A percentile compares a stretch with the other conserved stretches of the same genome.
phyloP scores from a whole-genome alignment of 2,329 filamentous ascomycete species.

The Aotearoamyces nothofagi region DNA sequence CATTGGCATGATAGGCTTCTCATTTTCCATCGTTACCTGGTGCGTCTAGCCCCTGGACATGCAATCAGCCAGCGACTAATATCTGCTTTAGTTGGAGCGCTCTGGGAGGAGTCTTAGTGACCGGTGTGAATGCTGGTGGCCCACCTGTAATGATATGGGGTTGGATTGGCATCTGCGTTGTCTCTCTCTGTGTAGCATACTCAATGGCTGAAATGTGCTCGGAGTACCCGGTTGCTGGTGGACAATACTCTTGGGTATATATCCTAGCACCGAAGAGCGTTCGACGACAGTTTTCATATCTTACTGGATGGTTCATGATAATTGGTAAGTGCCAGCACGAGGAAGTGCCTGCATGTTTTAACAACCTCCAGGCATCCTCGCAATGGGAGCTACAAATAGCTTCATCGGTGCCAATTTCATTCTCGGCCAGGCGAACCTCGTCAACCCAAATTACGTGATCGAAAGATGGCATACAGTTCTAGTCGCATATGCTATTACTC shows the following conservation, averaged over 20 bases:
- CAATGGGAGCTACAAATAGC: constrained; percentile 38
- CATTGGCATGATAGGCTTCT: constrained; percentile 42
- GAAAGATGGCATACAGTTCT: constrained; percentile 40
- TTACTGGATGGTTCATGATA: constrained; percentile 33
- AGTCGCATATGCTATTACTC: constrained; percentile 31
- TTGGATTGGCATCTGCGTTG: constrained; percentile 35
- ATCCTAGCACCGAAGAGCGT: constrained; percentile 33
- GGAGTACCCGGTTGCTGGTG: constrained; percentile 37
- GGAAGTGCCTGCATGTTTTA: background rate
- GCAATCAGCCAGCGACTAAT: constrained; percentile 4
- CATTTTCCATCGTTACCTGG: constrained; percentile 41
- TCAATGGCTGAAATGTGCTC: constrained; percentile 44
- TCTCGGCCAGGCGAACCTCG: constrained; percentile 35
- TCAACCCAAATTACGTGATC: constrained; percentile 32
- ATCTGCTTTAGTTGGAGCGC: constrained; percentile 31
- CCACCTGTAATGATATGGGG: constrained; percentile 43
- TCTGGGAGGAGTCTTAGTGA: constrained; percentile 36
- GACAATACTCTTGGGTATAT: constrained; percentile 42
- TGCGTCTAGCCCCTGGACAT: constrained; percentile 11
- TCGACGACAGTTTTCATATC: constrained; percentile 26
- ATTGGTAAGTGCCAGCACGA: constrained; percentile 17
- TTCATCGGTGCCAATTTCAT: constrained; percentile 39
- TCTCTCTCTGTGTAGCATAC: constrained; percentile 36
- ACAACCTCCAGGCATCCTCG: constrained; percentile 14
- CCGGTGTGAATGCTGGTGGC: constrained; percentile 37